Evolutionary conservation across 805 yeast species (phyloP), one percentile per base, ranked within the genome.

Genomic region (Nakazawaea laoshanensis): DNA sequence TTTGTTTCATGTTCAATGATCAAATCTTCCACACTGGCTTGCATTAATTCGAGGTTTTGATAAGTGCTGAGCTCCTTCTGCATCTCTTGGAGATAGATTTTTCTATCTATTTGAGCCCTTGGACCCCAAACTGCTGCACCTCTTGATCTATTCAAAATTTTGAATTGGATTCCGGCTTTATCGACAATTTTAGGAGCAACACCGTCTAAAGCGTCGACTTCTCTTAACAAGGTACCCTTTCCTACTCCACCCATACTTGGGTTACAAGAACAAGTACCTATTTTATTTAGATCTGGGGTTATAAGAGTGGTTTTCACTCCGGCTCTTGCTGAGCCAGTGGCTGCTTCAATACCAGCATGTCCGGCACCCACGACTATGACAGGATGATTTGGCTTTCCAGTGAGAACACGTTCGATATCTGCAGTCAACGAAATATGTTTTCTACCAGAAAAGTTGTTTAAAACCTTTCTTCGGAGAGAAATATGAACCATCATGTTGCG

Each of bases 101-200:
- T 61, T 42, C 99, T 63, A 54, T 92, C 98, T 19, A 92, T 89
- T 57, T 92, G 98, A 1, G 96, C 96, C 39, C 99, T 60, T 6
- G 96, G 96, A 0, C 98, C 97, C 85, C 96, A 94, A 2, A 89
- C 97, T 0, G 98, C 98, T 0, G 94, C 83, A 2, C 98, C 98
- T 42, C 86, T 72, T 2, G 94, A 80, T 29, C 78, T 66, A 52
- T 92, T 92, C 41, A 92, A 63, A 40, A 85, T 77, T 48, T 85
- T 86, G 57, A 78, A 92, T 52, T 88, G 95, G 19, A 88, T 82
- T 1, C 97, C 98, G 0, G 97, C 94, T 45, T 69, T 63, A 57
- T 92, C 99, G 2, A 92, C 87, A n/a, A 92, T 74, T 38, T 71
- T 63, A 0, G 88, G 77, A 4, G 94, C 76, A 1, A 89, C 82